Base-by-base conservation (phyloP, 148 eudicot species). In the Pouteria glomerata region DNA sequence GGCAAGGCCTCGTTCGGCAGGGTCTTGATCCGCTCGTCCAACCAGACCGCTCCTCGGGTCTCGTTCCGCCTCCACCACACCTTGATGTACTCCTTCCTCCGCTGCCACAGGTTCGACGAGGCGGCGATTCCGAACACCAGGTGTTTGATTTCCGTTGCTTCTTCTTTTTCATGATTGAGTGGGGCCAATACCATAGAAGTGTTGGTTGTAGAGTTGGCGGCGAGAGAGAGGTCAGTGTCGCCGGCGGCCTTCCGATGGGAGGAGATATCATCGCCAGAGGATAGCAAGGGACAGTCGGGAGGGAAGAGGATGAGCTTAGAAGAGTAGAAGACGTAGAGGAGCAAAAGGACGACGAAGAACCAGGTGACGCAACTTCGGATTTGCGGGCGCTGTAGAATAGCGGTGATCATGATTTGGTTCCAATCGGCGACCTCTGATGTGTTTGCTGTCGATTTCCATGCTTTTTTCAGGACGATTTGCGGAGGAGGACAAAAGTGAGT, bases 11-110 rank as follows among this genome's bases (percentile, higher is more conserved):
- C 87, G 16, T 73, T 57, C 6, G 33, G 37, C 30, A 50, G 30
- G 0, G 71, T 79, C 30, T 3, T 69, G 0, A 88, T 88, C 0
- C 57, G 19, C 12, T 72, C 62, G 13, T 88, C 93, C 0, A 88
- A 53, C 93, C 93, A 89, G 51, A 89, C 89, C 1, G 78, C 85
- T 0, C 90, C 90, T 56, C 90, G 66, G 3, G 88, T 89, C 44
- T 82, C 82, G 44, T 75, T 76, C 0, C 80, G 84, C 66, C 79
- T 74, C 90, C 94, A 89, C 90, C 94, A 89, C 61, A 77, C 75
- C 56, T 89, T 85, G 3, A 89, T 47, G 63, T 89, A 89, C 65
- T 85, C 89, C 56, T 89, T 89, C 58, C 90, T 78, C 55, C 26
- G 66, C 5, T 82, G 76, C 94, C 90, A 86, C 23, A 89, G 41